Conservation (phyloP, 202 grass and related monocot species). For the Hordeum pubiflorum region DNA sequence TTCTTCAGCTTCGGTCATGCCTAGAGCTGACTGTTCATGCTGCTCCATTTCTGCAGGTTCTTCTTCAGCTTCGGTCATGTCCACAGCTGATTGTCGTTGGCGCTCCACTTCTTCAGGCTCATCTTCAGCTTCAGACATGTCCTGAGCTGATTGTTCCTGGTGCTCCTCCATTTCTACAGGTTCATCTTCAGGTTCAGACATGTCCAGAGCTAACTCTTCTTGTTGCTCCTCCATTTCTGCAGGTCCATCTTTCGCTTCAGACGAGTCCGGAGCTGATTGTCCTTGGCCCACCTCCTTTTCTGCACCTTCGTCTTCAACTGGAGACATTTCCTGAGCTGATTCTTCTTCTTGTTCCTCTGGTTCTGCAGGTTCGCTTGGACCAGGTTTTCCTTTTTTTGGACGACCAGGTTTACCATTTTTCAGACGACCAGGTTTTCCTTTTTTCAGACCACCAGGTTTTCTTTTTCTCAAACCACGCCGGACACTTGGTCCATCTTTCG, state of each 20-base stretch:
- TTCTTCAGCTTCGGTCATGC: background rate
- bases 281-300: background rate
- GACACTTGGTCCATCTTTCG: no score
- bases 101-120: background rate
- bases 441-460: no score
- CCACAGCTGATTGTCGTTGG: background rate
- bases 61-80: background rate
- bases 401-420: no score
- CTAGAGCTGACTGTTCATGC: background rate
- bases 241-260: background rate
- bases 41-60: background rate
- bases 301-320: background rate
- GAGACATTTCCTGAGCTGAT: background rate
- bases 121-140: background rate
- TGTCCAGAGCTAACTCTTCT: background rate
- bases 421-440: no score
- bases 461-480: no score
- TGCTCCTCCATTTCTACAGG: background rate
- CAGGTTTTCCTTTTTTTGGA: background rate
- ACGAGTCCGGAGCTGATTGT: background rate
- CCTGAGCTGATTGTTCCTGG: background rate
- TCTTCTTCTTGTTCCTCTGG: background rate
- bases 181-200: background rate
- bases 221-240: background rate
- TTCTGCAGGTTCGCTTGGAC: background rate